Base-by-base conservation (phyloP, 106 monocot species). In the Triglochin maritima region DNA sequence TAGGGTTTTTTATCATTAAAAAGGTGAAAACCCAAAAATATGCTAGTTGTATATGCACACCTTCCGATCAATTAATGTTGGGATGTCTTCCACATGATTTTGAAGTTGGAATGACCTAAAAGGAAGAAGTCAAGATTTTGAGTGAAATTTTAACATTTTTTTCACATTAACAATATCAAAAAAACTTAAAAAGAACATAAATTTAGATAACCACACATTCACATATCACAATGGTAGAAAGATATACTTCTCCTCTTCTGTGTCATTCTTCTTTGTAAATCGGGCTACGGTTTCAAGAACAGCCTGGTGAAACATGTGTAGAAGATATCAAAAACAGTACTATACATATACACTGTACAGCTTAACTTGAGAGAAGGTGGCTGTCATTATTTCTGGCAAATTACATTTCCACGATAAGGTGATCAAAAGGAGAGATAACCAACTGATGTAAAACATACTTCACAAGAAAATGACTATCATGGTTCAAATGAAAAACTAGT, bases 261-360 rank as follows among this genome's bases (percentile, higher is more conserved):
- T 91, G 47, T 98, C 96, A 82, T 98, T 98, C 77, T 98, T 98
- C 86, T 91, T 98, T 47, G 81, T 86, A 57, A 91, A 88, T 79
- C 96, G 85, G 66, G 96, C 96, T 50, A 98, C 96, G 63, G 91
- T 98, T 72, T 98, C 96, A 66, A 91, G 65, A 78, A 91, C 82
- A 55, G 91, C 96, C 96, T 98, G 77, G 8, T 29, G 9, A 52
- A 52, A 11, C 29, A 64, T 45, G 49, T 46, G n/a, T 14, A 45
- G 9, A 64, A 49, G 44, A 1, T 13, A 3, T 64, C 55, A 12
- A 9, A 10, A 9, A 55, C 8, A 3, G 10, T 55, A 5, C 13
- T 8, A 9, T 55, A 55, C 55, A 9, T 55, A 55, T 55, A 55
- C 14, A 55, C 3, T 55, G 55, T 55, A 55, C 55, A 12, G 3